These are phyloP conservation scores for Apiotrichum sp. DNA, from an alignment of 1,284 basidiomycete species.

Conservation along the genomic window DNA sequence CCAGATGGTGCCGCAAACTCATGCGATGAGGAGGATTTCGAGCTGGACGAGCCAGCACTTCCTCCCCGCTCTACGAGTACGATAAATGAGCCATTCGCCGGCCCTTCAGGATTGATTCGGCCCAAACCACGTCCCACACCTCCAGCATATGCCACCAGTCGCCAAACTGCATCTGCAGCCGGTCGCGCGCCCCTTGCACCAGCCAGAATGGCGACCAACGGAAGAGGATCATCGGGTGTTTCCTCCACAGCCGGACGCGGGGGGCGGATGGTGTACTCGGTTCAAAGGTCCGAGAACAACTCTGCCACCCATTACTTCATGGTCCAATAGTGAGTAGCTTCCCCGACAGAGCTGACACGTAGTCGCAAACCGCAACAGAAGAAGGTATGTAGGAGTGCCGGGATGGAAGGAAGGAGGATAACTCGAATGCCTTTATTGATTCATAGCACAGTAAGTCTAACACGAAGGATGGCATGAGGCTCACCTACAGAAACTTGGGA, in stretches of 20 bases:
- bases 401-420: background rate
- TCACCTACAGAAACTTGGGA: slow-evolving; percentile 46
- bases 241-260: slow-evolving; percentile 9
- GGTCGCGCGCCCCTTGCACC: background rate
- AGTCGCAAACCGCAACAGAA: slow-evolving; percentile 47
- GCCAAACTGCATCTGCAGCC: background rate
- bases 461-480: background rate
- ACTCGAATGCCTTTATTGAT: background rate
- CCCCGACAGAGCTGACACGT: slow-evolving; percentile 12
- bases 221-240: background rate
- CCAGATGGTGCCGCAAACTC: slow-evolving; percentile 13
- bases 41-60: slow-evolving; percentile 6
- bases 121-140: background rate
- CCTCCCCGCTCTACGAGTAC: background rate
- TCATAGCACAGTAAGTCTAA: slow-evolving; percentile 39
- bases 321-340: slow-evolving; percentile 41
- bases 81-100: background rate
- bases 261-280: slow-evolving; percentile 23
- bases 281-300: background rate
- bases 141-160: background rate
- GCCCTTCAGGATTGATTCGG: background rate
- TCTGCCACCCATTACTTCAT: slow-evolving; percentile 28
- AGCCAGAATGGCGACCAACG: background rate
- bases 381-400: slow-evolving; percentile 26
- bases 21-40: slow-evolving; percentile 19